These are phyloP conservation scores for Calonectria henricotiae DNA, from an alignment of 2,329 filamentous ascomycete species.

Conservation along the genomic window DNA sequence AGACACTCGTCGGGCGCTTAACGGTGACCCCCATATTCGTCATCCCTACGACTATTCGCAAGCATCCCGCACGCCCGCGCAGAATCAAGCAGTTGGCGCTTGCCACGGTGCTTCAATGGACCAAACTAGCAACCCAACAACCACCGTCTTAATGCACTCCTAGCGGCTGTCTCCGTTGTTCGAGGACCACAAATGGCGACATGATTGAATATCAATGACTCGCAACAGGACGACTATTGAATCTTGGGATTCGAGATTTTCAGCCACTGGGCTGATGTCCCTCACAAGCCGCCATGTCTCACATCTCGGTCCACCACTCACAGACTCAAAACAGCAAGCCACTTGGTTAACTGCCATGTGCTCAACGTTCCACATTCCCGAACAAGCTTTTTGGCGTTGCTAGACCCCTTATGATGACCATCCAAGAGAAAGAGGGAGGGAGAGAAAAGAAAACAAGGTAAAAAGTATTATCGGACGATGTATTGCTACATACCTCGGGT, in stretches of 20 bases:
- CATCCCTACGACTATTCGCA: neutral
- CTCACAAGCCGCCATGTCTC: slow-evolving; percentile 46
- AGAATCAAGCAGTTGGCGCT: neutral
- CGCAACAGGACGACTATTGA: slow-evolving; percentile 2
- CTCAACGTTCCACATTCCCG: slow-evolving; percentile 30
- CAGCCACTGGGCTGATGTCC: slow-evolving; percentile 51
- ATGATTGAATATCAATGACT: slow-evolving; percentile 22
- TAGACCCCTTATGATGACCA: slow-evolving; percentile 16
- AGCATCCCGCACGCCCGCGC: neutral
- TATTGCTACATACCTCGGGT: slow-evolving; percentile 48
- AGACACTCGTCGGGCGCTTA: slow-evolving; percentile 10
- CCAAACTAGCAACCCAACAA: slow-evolving; percentile 16
- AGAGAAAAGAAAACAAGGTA: slow-evolving; percentile 4
- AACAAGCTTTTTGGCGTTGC: slow-evolving; percentile 29
- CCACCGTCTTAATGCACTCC: slow-evolving; percentile 13
- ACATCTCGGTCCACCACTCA: slow-evolving; percentile 32
- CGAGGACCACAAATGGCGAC: slow-evolving; percentile 13
- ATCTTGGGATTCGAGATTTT: slow-evolving; percentile 43
- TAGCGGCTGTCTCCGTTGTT: slow-evolving; percentile 11
- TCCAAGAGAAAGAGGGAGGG: slow-evolving; percentile 31
- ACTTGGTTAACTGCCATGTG: slow-evolving; percentile 35
- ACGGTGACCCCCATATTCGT: slow-evolving; percentile 4
- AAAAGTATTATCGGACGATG: slow-evolving; percentile 20
- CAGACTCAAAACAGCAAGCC: slow-evolving; percentile 26
- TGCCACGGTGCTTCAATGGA: slow-evolving; percentile 7